Evolutionary conservation across 2,329 filamentous ascomycete species (phyloP).

Genomic region (Apiospora kogelbergensis): DNA sequence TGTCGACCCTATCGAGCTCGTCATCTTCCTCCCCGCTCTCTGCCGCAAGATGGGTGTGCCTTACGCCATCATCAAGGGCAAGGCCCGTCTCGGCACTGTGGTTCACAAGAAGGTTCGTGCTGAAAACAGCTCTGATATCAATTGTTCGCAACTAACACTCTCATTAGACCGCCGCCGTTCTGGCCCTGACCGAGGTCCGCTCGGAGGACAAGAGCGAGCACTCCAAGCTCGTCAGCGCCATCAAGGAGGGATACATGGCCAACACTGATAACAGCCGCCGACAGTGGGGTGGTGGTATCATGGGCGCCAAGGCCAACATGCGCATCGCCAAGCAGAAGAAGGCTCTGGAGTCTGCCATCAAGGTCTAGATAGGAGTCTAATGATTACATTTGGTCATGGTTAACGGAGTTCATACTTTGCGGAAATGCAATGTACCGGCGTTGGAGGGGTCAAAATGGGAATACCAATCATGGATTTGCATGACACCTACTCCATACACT

Average conservation of each 20-base stretch:
- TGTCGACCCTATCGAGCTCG: slow-evolving; percentile 98
- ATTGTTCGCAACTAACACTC: slow-evolving; percentile 29
- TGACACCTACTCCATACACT: slow-evolving; percentile 26
- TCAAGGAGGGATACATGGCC: slow-evolving; percentile 98
- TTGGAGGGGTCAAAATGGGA: slow-evolving; percentile 37
- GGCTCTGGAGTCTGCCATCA: slow-evolving; percentile 91
- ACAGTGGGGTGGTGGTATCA: slow-evolving; percentile 99
- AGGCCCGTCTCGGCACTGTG: slow-evolving; percentile 97
- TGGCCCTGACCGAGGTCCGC: slow-evolving; percentile 95
- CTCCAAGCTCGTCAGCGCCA: slow-evolving; percentile 89
- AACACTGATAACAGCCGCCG: slow-evolving; percentile 89
- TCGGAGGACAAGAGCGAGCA: slow-evolving; percentile 98
- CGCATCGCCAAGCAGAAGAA: slow-evolving; percentile 84
- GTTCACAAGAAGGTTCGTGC: slow-evolving; percentile 93
- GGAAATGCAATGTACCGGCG: slow-evolving; percentile 36
- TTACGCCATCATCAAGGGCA: slow-evolving; percentile 99
- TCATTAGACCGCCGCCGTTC: slow-evolving; percentile 87
- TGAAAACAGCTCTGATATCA: background rate
- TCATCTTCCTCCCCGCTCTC: slow-evolving; percentile 97
- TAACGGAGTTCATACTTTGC: slow-evolving; percentile 29
- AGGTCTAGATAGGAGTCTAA: slow-evolving; percentile 67
- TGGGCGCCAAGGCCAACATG: slow-evolving; percentile 90
- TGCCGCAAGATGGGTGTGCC: slow-evolving; percentile 99
- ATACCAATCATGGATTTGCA: slow-evolving; percentile 38
- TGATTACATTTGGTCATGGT: slow-evolving; percentile 25